These are phyloP conservation scores for Trametes polyzona DNA, from an alignment of 1,284 basidiomycete genomes.

Conservation along the genomic window DNA sequence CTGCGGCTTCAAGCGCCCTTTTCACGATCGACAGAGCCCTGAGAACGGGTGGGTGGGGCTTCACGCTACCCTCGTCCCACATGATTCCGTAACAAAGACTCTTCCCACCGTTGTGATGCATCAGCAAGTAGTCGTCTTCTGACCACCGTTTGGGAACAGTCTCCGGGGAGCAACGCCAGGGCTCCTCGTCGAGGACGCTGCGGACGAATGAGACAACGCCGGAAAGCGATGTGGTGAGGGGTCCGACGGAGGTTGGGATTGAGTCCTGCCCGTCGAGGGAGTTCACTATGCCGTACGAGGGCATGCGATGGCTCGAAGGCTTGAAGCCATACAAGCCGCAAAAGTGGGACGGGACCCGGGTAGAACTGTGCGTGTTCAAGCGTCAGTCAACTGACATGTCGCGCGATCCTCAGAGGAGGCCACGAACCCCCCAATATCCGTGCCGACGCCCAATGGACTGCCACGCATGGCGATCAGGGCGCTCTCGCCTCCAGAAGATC, in stretches of 20 bases:
- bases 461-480: constrained; percentile 60
- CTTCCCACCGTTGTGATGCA: constrained; percentile 45
- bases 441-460: constrained; percentile 67
- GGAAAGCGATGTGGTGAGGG: constrained; percentile 25
- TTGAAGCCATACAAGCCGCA: constrained; percentile 85
- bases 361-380: constrained; percentile 27
- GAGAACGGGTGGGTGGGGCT: constrained; percentile 54
- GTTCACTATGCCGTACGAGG: constrained; percentile 27
- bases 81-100: constrained; percentile 46
- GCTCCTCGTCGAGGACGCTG: constrained; percentile 19
- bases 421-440: constrained; percentile 65
- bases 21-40: constrained; percentile 50
- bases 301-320: constrained; percentile 43
- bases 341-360: constrained; percentile 78
- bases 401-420: no score
- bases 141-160: constrained; percentile 30
- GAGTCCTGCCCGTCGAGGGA: constrained; percentile 31
- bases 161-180: constrained; percentile 28
- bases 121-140: constrained; percentile 23
- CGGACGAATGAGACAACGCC: constrained; percentile 26
- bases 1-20: constrained; percentile 48
- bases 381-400: no score
- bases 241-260: constrained; percentile 23
- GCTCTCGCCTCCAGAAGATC: constrained; percentile 66
- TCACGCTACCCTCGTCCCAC: constrained; percentile 50